Evolutionary conservation across 495 filamentous ascomycete species (phyloP), one percentile per base, ranked within the genome.

Genomic region (Tuber borchii): DNA sequence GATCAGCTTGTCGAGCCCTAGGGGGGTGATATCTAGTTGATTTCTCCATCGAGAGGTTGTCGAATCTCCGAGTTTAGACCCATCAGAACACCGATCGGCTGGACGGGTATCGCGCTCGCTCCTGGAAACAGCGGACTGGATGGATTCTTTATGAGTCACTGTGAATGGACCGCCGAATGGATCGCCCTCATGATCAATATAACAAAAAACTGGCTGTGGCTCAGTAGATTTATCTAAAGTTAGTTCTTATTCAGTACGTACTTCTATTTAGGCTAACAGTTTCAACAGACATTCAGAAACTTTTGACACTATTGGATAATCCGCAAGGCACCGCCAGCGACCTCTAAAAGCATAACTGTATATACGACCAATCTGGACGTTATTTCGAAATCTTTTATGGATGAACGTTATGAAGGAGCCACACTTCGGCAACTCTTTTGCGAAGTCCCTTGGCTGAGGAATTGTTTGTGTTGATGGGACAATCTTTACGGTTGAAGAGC

Each of bases 221-320:
- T 65, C 26, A 34, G 26, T 34, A 26, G 56, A 65, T 65, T n/a
- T 17, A 65, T 65, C 56, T 34, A 65, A 65, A 65, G 56, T 65
- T 65, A 5, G 56, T 65, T 5, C 26, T 65, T 26, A 17, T 16
- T 17, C 12, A 65, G 26, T 65, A 65, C 14, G 7, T 65, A 17
- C 56, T 17, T 6, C 56, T 34, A 19, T 19, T 65, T 65, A 65
- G 17, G 56, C 56, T 65, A 34, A 65, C 26, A 9, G 4, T 34
- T 16, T 65, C n/a, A 65, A 34, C 34, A 65, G 56, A 65, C 26
- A 65, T 65, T 65, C 56, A 65, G 56, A 65, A 65, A 65, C 56
- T 65, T 65, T 65, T 65, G 56, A 65, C 56, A 34, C 56, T 65
- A 65, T 34, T 34, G 56, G 56, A 34, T 65, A 17, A 34, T 65